Evolutionary conservation across 306 rosid genomes (phyloP).

Genomic region (Cucumis melo): DNA sequence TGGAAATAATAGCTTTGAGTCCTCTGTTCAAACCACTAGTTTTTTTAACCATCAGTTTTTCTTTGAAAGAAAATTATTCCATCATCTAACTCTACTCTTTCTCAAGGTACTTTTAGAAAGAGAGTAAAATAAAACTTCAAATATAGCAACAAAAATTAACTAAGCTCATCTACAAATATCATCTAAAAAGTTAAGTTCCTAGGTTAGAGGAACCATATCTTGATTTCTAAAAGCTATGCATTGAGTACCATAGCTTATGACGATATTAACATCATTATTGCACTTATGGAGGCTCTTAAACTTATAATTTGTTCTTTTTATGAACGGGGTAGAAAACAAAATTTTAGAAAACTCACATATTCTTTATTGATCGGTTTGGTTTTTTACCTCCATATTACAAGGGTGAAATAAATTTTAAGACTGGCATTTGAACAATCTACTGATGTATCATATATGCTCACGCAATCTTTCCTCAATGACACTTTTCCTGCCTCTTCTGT

Average conservation of each 20-base stretch:
- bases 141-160: background rate
- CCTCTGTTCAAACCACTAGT: background rate
- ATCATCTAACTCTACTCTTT: background rate
- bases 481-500: constrained; percentile 1
- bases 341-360: background rate
- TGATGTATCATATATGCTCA: background rate
- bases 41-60: background rate
- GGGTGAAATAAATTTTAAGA: background rate
- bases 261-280: background rate
- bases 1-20: background rate
- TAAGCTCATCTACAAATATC: background rate
- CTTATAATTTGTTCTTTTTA: background rate
- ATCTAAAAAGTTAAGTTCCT: background rate
- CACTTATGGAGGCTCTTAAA: background rate
- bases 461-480: background rate
- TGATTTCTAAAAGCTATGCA: background rate
- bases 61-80: background rate
- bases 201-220: background rate
- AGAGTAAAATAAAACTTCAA: background rate
- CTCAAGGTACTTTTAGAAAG: background rate
- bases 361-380: background rate
- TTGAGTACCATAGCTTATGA: background rate
- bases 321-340: background rate
- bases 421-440: background rate
- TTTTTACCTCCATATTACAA: background rate